phyloP scores from a whole-genome alignment of 257 asterid genomes.

The Solanum sitiens region DNA sequence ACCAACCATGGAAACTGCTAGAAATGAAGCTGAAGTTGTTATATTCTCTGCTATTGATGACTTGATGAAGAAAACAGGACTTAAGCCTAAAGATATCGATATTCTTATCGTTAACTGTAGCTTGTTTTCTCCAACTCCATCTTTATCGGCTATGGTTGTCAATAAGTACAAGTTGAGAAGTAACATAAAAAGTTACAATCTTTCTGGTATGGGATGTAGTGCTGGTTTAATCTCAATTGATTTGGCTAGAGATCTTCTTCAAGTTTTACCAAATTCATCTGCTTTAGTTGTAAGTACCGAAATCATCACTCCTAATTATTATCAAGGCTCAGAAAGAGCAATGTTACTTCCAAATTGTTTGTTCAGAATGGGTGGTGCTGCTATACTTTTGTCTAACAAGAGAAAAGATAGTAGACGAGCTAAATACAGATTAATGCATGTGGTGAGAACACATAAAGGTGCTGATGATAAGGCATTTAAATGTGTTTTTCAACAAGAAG shows the following conservation, averaged over 20 bases:
- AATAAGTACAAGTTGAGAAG: constrained; percentile 69
- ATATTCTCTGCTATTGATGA: constrained; percentile 61
- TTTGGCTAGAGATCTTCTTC: constrained; percentile 67
- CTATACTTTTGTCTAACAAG: constrained; percentile 64
- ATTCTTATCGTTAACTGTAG: constrained; percentile 71
- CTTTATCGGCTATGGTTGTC: constrained; percentile 73
- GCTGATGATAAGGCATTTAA: constrained; percentile 67
- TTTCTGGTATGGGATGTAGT: constrained; percentile 90
- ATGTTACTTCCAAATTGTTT: constrained; percentile 84
- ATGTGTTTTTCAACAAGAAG: constrained; percentile 80
- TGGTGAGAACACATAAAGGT: constrained; percentile 86
- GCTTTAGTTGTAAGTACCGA: constrained; percentile 70
- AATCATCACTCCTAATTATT: constrained; percentile 74
- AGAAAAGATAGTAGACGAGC: constrained; percentile 42
- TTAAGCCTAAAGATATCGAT: constrained; percentile 64
- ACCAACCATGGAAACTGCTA: constrained; percentile 73
- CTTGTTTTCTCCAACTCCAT: constrained; percentile 78
- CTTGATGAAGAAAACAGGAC: constrained; percentile 40
- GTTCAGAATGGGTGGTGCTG: constrained; percentile 83
- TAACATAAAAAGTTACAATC: constrained; percentile 53
- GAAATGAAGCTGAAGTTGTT: constrained; percentile 58
- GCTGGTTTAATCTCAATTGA: constrained; percentile 79
- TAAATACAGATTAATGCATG: constrained; percentile 57
- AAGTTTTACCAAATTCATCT: constrained; percentile 49
- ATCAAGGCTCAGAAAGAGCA: constrained; percentile 77